Evolutionary conservation across 306 rosid genomes (phyloP).

Genomic region (Vigna trinervia): DNA sequence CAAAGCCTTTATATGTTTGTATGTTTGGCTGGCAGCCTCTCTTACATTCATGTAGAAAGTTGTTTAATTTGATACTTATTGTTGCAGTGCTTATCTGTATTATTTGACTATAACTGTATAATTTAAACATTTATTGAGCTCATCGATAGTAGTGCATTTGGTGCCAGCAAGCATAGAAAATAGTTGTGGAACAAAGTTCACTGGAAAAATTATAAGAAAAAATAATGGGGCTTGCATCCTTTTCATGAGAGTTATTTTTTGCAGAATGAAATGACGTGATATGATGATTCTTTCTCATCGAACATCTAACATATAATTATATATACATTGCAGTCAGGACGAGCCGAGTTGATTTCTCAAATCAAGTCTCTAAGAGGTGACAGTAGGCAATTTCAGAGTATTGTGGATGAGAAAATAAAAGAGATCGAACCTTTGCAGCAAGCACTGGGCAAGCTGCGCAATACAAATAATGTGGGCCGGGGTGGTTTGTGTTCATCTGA

Average conservation of each 20-base stretch:
- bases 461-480: conserved; percentile 64
- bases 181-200: background rate
- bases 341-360: conserved; percentile 80
- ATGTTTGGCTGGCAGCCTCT: background rate
- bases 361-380: conserved; percentile 76
- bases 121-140: background rate
- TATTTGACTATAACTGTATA: background rate
- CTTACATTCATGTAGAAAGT: background rate
- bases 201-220: background rate
- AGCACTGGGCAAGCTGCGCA: conserved; percentile 92
- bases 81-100: background rate
- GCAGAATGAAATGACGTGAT: background rate
- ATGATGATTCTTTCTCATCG: background rate
- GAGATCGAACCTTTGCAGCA: conserved; percentile 89
- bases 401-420: conserved; percentile 78
- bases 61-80: background rate
- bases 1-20: background rate
- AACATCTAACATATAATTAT: conserved; percentile 17
- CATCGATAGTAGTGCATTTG: background rate
- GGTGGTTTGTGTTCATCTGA: conserved; percentile 88
- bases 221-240: background rate
- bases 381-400: conserved; percentile 64
- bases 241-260: background rate
- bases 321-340: conserved; percentile 61
- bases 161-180: background rate